These are phyloP conservation scores for Rhizopogon parksii DNA, from an alignment of 1,284 basidiomycete genomes.

Conservation along the genomic window DNA sequence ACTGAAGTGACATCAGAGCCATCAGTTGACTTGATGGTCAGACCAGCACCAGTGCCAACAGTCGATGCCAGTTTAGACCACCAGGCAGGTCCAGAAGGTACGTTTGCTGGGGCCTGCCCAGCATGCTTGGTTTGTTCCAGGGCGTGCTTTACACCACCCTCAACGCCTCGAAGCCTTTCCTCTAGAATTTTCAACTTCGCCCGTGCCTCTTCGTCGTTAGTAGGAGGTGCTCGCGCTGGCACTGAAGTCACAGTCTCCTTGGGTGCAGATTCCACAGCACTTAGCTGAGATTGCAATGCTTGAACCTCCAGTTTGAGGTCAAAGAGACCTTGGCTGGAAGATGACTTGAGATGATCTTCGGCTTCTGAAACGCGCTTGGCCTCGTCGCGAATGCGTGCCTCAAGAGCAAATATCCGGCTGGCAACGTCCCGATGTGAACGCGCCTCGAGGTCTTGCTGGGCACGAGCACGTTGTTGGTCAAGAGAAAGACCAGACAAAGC, in stretches of 20 bases:
- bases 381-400: conserved; percentile 52
- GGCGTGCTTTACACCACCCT: conserved; percentile 58
- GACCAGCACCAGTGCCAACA: conserved; percentile 19
- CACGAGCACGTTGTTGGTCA: conserved; percentile 44
- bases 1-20: conserved; percentile 56
- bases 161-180: conserved; percentile 57
- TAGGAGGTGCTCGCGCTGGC: conserved; percentile 7
- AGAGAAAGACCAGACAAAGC: conserved; percentile 50
- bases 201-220: conserved; percentile 50
- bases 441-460: conserved; percentile 44
- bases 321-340: conserved; percentile 40
- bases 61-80: conserved; percentile 40
- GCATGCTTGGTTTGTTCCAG: conserved; percentile 56
- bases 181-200: conserved; percentile 50
- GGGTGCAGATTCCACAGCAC: conserved; percentile 39
- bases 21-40: too few species aligned
- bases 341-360: conserved; percentile 42
- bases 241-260: conserved; percentile 9
- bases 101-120: conserved; percentile 27
- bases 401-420: conserved; percentile 49
- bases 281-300: conserved; percentile 43
- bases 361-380: conserved; percentile 43
- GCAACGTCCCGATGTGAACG: conserved; percentile 44
- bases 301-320: conserved; percentile 52
- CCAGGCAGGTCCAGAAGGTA: conserved; percentile 33